Evolutionary conservation across 164 flowering plant species (phyloP), one percentile per base, ranked within the genome.

Genomic region (Tetrastigma voinierianum): DNA sequence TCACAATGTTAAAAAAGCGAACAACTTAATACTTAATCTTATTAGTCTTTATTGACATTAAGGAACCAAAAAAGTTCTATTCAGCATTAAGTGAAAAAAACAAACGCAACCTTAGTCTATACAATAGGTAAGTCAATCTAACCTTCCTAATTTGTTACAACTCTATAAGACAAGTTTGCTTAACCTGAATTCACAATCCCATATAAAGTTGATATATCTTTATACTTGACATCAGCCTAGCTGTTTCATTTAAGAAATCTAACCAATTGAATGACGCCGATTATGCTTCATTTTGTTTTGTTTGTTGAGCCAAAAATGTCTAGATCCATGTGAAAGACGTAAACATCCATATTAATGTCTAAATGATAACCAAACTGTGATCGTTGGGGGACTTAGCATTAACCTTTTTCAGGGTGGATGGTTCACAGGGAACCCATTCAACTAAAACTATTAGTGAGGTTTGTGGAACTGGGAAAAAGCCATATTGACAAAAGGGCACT

Each of bases 401-500:
- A 3, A 32, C 40, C n/a, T n/a, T 32, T 32, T 32, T 32, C 40
- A 3, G 40, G 40, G 40, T 32, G 40, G n/a, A 7, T 61, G 48
- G 20, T 52, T 21, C 1, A 12, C 83, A 93, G 98, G 98, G 98
- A 58, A 93, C 98, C 53, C 96, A 90, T 82, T 92, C 97, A 70
- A 95, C 98, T 32, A 95, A 92, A 86, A 91, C 96, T 14, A 82
- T 95, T 25, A 95, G 98, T 61, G 98, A 92, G 76, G 98, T 89
- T 48, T 87, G 96, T 80, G 97, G 97, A 17, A 90, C 95, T 54
- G 98, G 98, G 19, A 86, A 78, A 82, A 94, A 95, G 77, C 96
- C 98, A 59, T 90, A 87, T 84, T 70, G 23, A 32, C 98, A 92
- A 62, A 95, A 95, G 77, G 94, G 94, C 12, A 84, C 92, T 56